Evolutionary conservation across 2,329 filamentous ascomycete genomes (phyloP), one percentile per base, ranked within the genome.

Genomic region (Achaetomium macrosporum): DNA sequence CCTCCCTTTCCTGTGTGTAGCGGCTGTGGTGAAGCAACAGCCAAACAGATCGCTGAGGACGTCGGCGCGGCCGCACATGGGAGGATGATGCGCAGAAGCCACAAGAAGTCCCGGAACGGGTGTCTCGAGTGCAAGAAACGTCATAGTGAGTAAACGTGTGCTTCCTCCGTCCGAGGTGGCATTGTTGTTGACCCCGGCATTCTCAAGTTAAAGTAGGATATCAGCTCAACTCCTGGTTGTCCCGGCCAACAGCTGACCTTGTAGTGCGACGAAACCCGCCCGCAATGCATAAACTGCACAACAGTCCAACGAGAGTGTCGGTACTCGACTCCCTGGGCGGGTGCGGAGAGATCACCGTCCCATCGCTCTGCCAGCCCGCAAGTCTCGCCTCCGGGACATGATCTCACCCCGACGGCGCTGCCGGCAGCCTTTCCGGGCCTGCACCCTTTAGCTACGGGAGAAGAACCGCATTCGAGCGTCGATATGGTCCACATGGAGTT

Each of bases 91-190:
- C 57, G 61, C 19, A 56, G 61, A 50, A 55, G 57, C 20, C 66
- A 68, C 50, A 63, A 61, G 35, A 66, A 67, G 47, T 67, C 66
- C 9, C 58, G 65, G 31, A 63, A 58, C 19, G 66, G 65, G 1
- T 68, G 66, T 56, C 55, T 63, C 10, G 66, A 68, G 41, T 67
- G 66, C 54, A 68, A 68, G 53, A 57, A 64, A 30, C 60, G 65
- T 8, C 66, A 68, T 50, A 64, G 47, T 55, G 5, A 13, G 51
- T 54, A n/a, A 16, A n/a, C 50, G n/a, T 15, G 11, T 36, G n/a
- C 17, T 36, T 31, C 37, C n/a, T 9, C 2, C 33, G 25, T 17
- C 9, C 20, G 25, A 8, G 19, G 25, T 19, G 16, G 12, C 10
- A 25, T 9, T 29, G 5, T 42, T 19, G 15, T 37, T 50, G 16